Base-by-base conservation (phyloP, 371 early-diverging fungal species). In the Rhizopus sp. region DNA sequence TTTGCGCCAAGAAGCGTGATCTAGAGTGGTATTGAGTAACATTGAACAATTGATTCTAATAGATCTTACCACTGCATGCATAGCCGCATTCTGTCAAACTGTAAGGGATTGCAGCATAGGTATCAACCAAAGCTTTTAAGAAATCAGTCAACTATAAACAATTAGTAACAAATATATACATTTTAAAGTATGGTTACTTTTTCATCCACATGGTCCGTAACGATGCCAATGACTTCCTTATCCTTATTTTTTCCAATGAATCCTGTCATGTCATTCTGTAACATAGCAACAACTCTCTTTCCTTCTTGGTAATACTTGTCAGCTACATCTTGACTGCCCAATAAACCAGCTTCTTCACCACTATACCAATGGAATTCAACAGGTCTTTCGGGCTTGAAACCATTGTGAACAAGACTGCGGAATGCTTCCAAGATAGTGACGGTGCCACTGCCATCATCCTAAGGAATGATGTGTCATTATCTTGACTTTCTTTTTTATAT, bases 341-440 rank as follows among this genome's bases (percentile, higher is more conserved):
- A 73, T 7, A 96, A 82, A 17, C 94, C 94, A 44, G 76, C 91
- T 68, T 94, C 94, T 72, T 93, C 94, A 49, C 83, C 94, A 55
- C 92, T 88, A 62, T 93, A 96, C 93, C 93, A 98, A 72, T 96
- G 97, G 82, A 96, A 95, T 68, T 96, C 97, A 35, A 98, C 89
- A 13, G 95, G 84, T 52, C 91, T 78, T 40, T 78, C 66, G 13
- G 95, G 96, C 23, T 72, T 75, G 70, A 94, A 92, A 0, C 83
- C 86, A 44, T 75, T 80, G 7, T 73, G 57, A 32, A 94, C 77
- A 3, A 95, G 68, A 35, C 70, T 80, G 32, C 92, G 84, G 83
- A 93, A 89, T 23, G 93, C 86, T 69, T 95, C 95, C 44, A 95
- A 75, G 45, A 92, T 92, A 1, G 95, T 93, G 3, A 88, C 86